Conservation (phyloP, 768 basidiomycete genomes). For the Tephrocybe sp. region DNA sequence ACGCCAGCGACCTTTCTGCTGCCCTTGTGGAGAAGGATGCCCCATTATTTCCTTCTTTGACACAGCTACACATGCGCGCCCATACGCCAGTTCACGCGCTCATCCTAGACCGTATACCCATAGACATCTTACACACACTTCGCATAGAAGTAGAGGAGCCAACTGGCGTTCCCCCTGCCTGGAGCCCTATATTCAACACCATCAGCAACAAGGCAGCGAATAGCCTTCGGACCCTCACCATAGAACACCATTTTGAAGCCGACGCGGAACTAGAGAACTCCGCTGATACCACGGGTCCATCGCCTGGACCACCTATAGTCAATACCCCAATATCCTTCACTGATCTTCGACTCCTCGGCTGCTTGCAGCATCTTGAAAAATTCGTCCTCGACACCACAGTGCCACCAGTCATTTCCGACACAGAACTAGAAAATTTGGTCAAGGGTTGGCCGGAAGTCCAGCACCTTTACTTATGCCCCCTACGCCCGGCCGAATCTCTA, state of each 20-base stretch:
- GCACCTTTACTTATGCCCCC: slow-evolving; percentile 41
- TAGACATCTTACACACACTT: slow-evolving; percentile 32
- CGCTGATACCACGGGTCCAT: slow-evolving; percentile 6
- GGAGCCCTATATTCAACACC: slow-evolving; percentile 33
- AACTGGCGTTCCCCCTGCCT: slow-evolving; percentile 23
- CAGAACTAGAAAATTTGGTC: slow-evolving; percentile 35
- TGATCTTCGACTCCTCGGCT: slow-evolving; percentile 33
- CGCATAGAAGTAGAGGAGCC: slow-evolving; percentile 37
- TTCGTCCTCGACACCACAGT: slow-evolving; percentile 40
- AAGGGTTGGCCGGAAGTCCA: slow-evolving; percentile 47
- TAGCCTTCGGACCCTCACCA: slow-evolving; percentile 34
- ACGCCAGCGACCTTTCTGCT: slow-evolving; percentile 22
- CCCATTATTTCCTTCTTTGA: slow-evolving; percentile 34
- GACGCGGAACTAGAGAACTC: slow-evolving; percentile 27
- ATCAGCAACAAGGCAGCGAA: slow-evolving; percentile 27
- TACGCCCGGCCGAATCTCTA: slow-evolving; percentile 16
- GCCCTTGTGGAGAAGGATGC: slow-evolving; percentile 8
- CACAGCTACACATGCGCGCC: slow-evolving; percentile 40
- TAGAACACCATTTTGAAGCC: slow-evolving; percentile 44
- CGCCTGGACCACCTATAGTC: slow-evolving; percentile 11
- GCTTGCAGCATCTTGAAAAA: slow-evolving; percentile 30
- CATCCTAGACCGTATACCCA: slow-evolving; percentile 33
- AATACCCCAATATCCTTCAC: slow-evolving; percentile 27
- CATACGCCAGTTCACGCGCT: slow-evolving; percentile 30
- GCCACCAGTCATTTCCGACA: slow-evolving; percentile 38